phyloP scores from a whole-genome alignment of 1,284 basidiomycete genomes.

The Cryptococcus deneoformans region DNA sequence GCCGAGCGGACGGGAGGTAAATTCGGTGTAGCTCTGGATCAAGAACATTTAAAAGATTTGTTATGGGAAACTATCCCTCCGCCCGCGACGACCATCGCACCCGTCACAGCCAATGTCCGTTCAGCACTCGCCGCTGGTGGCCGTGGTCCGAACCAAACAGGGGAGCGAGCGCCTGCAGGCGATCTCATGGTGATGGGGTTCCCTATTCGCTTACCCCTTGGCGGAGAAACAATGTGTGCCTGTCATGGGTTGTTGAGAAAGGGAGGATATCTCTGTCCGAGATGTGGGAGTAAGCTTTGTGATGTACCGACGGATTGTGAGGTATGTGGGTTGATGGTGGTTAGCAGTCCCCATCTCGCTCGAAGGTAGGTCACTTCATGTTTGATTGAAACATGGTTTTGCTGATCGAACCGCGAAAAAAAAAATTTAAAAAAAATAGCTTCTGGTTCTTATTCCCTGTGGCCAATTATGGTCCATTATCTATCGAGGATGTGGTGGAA shows the following conservation, averaged over 20 bases:
- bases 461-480: constrained; percentile 30
- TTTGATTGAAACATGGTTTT: background rate
- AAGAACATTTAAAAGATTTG: constrained; percentile 93
- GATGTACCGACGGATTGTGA: constrained; percentile 98
- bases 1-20: constrained; percentile 84
- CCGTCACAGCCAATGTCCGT: constrained; percentile 33
- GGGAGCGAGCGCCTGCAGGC: constrained; percentile 59
- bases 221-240: constrained; percentile 79
- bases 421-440: constrained; percentile 16
- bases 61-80: constrained; percentile 96
- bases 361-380: constrained; percentile 65
- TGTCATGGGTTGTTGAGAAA: constrained; percentile 89
- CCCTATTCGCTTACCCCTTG: constrained; percentile 82
- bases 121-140: constrained; percentile 56
- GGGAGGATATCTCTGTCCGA: constrained; percentile 91
- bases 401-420: background rate
- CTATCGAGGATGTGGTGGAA: constrained; percentile 27
- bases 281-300: constrained; percentile 89
- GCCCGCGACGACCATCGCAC: constrained; percentile 66
- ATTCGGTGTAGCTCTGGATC: constrained; percentile 94
- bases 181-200: constrained; percentile 99
- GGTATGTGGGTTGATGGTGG: constrained; percentile 95
- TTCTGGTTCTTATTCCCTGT: constrained; percentile 49
- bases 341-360: constrained; percentile 94
- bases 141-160: constrained; percentile 26